Base-by-base conservation (phyloP, 2,329 filamentous ascomycete genomes). In the Dichotomopilus funicola region DNA sequence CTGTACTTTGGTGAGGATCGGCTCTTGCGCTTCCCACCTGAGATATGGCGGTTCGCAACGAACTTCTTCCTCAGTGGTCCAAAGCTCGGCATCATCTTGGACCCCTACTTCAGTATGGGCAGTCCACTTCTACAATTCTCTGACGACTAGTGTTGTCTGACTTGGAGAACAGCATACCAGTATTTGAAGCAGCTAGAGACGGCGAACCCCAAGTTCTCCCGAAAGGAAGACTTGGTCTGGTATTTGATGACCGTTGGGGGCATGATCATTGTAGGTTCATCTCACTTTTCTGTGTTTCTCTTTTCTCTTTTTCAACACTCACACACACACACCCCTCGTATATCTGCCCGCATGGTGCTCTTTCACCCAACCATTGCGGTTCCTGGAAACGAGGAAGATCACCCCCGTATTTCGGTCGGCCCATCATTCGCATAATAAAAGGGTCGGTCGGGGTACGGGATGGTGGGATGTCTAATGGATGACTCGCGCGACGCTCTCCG, bases 311-410 rank as follows among this genome's bases (percentile, higher is more conserved):
- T 19, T 42, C 55, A 37, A 27, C 40, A 57, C 51, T 67, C 78
- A 19, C 33, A 38, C 8, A 46, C 53, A 50, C 41, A 51, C 33
- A 36, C 73, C 77, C 71, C 54, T 59, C 51, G 76, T 76, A 78
- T 84, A 88, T 88, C 86, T 89, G 86, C 86, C 86, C 86, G 86
- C 80, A 82, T 86, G 88, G 86, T 78, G 77, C 68, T 67, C 61
- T 66, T 35, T 53, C 64, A 72, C 73, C 79, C 73, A 80, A 77
- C 85, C 88, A 85, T 86, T 79, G 77, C 86, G 86, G 86, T 89
- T 89, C 86, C 86, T 89, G 85, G 76, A 88, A 84, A 73, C 77
- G 86, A 89, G 86, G 86, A 79, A 89, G 85, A 89, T 82, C 76
- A 81, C 83, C 86, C 85, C 80, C 82, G 77, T 80, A 79, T 77